Evolutionary conservation across 2,329 filamentous ascomycete genomes (phyloP).

Genomic region (Septoria linicola): DNA sequence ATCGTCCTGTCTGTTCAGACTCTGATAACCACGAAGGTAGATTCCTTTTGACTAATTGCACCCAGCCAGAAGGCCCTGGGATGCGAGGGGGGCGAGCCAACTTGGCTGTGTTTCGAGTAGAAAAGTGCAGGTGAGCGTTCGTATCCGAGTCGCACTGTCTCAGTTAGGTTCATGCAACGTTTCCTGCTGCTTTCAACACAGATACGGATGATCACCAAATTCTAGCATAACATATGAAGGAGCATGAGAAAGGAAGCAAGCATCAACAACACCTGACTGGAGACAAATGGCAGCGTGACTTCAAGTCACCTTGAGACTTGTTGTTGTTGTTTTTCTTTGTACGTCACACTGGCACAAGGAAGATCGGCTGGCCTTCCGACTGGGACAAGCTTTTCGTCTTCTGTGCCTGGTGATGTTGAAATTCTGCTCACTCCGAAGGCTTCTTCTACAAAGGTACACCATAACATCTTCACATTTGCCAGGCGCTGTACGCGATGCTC

Average conservation of each 20-base stretch:
- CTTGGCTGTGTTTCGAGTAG: slow-evolving; percentile 11
- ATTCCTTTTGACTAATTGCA: slow-evolving; percentile 33
- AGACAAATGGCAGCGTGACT: background rate
- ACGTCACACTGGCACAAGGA: too few relatives aligned
- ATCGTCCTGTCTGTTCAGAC: slow-evolving; percentile 22
- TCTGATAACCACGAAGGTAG: slow-evolving; percentile 22
- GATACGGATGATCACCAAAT: too few relatives aligned
- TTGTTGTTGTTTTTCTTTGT: too few relatives aligned
- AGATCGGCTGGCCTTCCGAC: too few relatives aligned
- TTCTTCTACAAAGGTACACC: slow-evolving; percentile 13
- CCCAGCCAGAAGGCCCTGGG: slow-evolving; percentile 31
- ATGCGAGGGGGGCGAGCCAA: slow-evolving; percentile 38
- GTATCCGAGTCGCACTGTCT: background rate
- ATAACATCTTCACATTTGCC: background rate
- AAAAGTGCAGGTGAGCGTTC: background rate
- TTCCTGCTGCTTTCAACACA: too few relatives aligned
- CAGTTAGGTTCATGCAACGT: slow-evolving; percentile 1
- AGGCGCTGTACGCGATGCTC: too few relatives aligned
- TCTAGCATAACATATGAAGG: background rate
- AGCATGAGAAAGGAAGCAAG: background rate
- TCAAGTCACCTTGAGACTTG: background rate
- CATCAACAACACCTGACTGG: background rate
- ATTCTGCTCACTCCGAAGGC: background rate
- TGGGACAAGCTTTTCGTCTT: too few relatives aligned
- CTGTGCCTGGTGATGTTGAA: too few relatives aligned